These are phyloP conservation scores for Juncus inflexus DNA, from an alignment of 176 grass and related monocot genomes.

Conservation along the genomic window DNA sequence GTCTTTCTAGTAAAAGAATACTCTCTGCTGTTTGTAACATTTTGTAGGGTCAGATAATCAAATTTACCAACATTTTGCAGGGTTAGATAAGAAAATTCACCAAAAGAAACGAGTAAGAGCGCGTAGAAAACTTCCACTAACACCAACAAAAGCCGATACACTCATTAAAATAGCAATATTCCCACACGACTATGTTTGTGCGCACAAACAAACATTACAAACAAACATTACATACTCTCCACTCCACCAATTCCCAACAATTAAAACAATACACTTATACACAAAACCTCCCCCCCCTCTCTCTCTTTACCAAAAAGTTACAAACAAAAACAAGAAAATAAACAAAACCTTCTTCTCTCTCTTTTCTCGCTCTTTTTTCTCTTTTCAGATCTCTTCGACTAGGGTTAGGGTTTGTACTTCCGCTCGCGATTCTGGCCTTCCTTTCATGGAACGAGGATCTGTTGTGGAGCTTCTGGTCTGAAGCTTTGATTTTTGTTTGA, in stretches of 20 bases:
- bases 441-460: constrained; percentile 26
- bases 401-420: constrained; percentile 22
- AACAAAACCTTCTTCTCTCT: not conserved
- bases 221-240: constrained; percentile 3
- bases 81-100: too few species aligned
- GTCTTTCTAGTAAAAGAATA: too few species aligned
- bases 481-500: not conserved
- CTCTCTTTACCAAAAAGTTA: constrained; percentile 4
- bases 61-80: too few species aligned
- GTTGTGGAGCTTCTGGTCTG: constrained; percentile 13
- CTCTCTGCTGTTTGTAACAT: too few species aligned
- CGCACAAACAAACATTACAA: constrained; percentile 32
- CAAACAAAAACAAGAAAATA: constrained; percentile 19
- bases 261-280: not conserved
- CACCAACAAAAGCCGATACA: too few species aligned
- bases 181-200: constrained; percentile 9
- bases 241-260: not conserved
- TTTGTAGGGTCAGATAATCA: too few species aligned
- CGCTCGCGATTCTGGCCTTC: constrained; percentile 9
- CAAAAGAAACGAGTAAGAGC: too few species aligned
- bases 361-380: constrained; percentile 10
- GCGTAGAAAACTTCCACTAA: too few species aligned
- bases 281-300: not conserved
- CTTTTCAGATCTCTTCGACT: not conserved
- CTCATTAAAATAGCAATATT: too few species aligned